A percentile compares a stretch with the other conserved stretches of the same genome.
Conservation (phyloP, 1,284 basidiomycete species). For the Cryptococcus sp. region DNA sequence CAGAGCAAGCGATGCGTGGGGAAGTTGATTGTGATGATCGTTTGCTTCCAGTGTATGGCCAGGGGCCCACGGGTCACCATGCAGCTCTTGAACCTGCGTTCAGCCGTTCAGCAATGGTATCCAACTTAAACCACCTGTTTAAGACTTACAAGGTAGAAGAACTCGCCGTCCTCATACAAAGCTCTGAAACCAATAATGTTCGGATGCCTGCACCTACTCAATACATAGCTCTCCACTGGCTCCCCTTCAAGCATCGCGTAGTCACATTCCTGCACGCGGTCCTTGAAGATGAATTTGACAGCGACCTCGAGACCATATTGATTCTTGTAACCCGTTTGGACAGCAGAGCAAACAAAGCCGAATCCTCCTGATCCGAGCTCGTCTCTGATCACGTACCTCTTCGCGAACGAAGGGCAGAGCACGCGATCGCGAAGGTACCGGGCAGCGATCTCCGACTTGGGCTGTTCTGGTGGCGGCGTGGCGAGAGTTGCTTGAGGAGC, state of each 20-base stretch:
- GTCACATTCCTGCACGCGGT: constrained; percentile 68
- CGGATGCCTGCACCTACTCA: constrained; percentile 72
- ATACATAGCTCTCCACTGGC: constrained; percentile 77
- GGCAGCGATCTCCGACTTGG: constrained; percentile 20
- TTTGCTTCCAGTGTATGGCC: constrained; percentile 17
- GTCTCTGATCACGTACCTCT: constrained; percentile 63
- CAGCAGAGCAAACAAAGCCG: constrained; percentile 83
- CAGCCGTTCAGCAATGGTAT: not conserved
- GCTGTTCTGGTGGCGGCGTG: constrained; percentile 9
- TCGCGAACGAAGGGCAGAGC: constrained; percentile 68
- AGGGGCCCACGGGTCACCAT: constrained; percentile 77
- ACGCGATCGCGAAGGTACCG: constrained; percentile 54
- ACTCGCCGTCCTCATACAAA: constrained; percentile 76
- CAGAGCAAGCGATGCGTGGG: not conserved
- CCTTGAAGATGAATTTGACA: constrained; percentile 89
- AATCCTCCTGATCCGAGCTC: constrained; percentile 89
- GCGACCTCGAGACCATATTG: constrained; percentile 64
- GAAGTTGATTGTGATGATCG: not conserved
- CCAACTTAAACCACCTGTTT: not conserved
- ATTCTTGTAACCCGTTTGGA: constrained; percentile 23
- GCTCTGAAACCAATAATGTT: constrained; percentile 81
- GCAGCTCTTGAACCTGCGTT: constrained; percentile 80
- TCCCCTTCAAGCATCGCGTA: constrained; percentile 34
- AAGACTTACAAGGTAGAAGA: constrained; percentile 77
- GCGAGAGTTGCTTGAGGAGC: not conserved